Base-by-base conservation (phyloP, 2,329 filamentous ascomycete genomes). In the Pseudogymnoascus sp. region DNA sequence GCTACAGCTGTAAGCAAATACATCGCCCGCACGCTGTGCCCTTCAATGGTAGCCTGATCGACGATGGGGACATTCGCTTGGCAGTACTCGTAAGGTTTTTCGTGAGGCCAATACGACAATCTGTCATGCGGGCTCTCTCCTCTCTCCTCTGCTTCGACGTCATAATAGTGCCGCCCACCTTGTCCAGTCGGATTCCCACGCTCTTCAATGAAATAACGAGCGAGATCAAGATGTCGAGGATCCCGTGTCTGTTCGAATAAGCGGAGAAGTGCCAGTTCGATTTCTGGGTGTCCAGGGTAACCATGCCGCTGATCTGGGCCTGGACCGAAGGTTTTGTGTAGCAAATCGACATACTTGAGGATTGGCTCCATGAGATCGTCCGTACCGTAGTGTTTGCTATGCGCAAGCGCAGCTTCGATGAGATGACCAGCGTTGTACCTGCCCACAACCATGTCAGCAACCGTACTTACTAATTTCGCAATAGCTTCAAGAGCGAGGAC, bases 361-460 rank as follows among this genome's bases (percentile, higher is more conserved):
- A 86, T 78, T 0, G 82, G 80, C 10, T 78, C 76, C 5, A 86
- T 71, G 2, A 87, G 72, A 1, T 77, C 69, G 60, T 80, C 73
- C 65, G 83, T 84, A 31, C 77, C 73, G 68, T 81, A 85, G 45
- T 80, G 75, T 2, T 79, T 72, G n/a, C 77, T 71, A 65, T 87
- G 83, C 0, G 83, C 82, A 3, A 86, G 71, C 1, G 83, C 83
- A 0, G 79, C 84, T 71, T 87, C 84, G 59, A 86, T 84, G 10
- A 87, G 73, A 71, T 87, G 84, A 0, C 85, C 84, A 8, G 79
- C 80, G 66, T 86, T 86, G 69, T 86, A 85, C 65, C 80, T 82
- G 34, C 10, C 18, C 26, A 18, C 8, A 61, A 21, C 8, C 45
- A 34, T 34, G 47, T 57, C 8, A 57, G 29, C 4, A 18, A 34